Evolutionary conservation across 306 rosid species (phyloP).

Genomic region (Acacia melanoxylon): DNA sequence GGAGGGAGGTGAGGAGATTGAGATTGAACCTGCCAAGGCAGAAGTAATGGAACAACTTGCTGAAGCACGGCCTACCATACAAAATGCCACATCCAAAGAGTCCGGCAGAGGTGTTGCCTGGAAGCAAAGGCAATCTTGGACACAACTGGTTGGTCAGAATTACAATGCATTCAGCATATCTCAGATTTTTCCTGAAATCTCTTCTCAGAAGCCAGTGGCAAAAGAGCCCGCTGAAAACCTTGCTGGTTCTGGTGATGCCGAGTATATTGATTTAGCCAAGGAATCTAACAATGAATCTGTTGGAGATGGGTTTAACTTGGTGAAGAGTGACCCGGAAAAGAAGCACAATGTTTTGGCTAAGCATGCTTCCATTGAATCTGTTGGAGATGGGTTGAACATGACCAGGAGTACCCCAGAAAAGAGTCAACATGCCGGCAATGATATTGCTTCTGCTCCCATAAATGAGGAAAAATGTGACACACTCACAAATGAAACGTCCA

Average conservation of each 20-base stretch:
- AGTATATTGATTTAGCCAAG: constrained; percentile 26
- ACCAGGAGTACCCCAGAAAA: constrained; percentile 27
- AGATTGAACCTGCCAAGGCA: not conserved
- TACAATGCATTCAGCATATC: constrained; percentile 63
- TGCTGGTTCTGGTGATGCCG: constrained; percentile 33
- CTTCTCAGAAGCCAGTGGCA: constrained; percentile 38
- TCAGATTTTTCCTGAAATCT: constrained; percentile 48
- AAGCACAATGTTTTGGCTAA: not conserved
- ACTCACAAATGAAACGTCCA: constrained; percentile 35
- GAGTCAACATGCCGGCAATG: constrained; percentile 32
- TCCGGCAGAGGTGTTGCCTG: constrained; percentile 72
- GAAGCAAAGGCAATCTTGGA: constrained; percentile 79
- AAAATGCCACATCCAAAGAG: constrained; percentile 32
- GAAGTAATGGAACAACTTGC: not conserved
- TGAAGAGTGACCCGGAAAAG: constrained; percentile 6
- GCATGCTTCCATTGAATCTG: too few species aligned
- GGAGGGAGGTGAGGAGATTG: not conserved
- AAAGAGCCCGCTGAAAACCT: constrained; percentile 25
- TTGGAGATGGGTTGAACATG: not conserved
- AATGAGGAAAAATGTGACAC: constrained; percentile 34
- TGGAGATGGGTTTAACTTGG: constrained; percentile 23
- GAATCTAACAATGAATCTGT: constrained; percentile 23
- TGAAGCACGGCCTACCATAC: constrained; percentile 41
- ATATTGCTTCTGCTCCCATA: constrained; percentile 26
- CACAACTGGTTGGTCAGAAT: constrained; percentile 55